phyloP scores from a whole-genome alignment of 768 basidiomycete species.

The Cystofilobasidium macerans region DNA sequence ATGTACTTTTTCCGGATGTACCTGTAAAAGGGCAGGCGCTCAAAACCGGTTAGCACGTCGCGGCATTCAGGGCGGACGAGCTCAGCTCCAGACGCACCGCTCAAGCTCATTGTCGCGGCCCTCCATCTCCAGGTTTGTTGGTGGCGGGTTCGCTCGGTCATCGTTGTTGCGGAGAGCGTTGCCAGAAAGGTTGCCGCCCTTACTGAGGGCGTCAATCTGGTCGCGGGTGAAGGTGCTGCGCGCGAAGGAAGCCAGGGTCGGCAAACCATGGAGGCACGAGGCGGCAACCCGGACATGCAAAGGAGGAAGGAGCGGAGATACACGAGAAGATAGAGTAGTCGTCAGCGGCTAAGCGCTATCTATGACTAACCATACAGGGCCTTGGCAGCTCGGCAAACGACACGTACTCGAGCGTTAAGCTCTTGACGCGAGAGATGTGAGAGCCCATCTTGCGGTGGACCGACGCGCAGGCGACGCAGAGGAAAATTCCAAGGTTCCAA shows the following conservation, averaged over 20 bases:
- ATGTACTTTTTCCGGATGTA: slow-evolving; percentile 26
- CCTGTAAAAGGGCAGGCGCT: not conserved
- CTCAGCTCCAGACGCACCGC: not conserved
- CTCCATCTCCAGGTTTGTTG: slow-evolving; percentile 23
- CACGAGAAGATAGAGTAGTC: not conserved
- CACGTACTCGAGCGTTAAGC: slow-evolving; percentile 1
- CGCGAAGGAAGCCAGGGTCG: no score
- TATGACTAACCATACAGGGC: no score
- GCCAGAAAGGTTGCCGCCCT: slow-evolving; percentile 18
- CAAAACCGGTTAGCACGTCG: not conserved
- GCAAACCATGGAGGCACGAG: not conserved
- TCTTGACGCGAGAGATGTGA: not conserved
- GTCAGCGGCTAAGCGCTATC: no score
- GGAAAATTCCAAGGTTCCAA: slow-evolving; percentile 15
- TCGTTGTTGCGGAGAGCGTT: slow-evolving; percentile 21
- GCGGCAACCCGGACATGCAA: not conserved
- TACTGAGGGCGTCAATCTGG: slow-evolving; percentile 17
- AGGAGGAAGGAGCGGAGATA: not conserved
- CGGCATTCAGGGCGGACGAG: not conserved
- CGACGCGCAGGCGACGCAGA: slow-evolving; percentile 19
- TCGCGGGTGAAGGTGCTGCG: slow-evolving; percentile 21
- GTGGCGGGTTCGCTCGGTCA: slow-evolving; percentile 19
- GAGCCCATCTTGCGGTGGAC: slow-evolving; percentile 14
- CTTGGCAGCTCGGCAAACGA: not conserved
- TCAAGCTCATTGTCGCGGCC: slow-evolving; percentile 25